Evolutionary conservation across 192 early-diverging fungal species (phyloP), one percentile per base, ranked within the genome.

Genomic region (Thoreauomyces humboldtii): DNA sequence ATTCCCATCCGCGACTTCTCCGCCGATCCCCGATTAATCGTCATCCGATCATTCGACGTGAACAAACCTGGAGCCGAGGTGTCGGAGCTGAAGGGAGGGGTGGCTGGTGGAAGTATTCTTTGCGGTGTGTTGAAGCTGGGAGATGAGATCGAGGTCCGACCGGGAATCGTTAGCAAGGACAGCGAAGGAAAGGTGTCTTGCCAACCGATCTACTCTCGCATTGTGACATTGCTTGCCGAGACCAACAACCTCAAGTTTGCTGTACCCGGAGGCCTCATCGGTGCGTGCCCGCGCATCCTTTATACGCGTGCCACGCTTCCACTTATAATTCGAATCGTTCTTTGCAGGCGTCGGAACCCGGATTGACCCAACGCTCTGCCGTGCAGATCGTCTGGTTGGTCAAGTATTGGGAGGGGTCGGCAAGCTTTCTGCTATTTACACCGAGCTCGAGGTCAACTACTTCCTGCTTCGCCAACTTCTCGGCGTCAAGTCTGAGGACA

Each of bases 251-350:
- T 99, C 22, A 81, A 96, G 80, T 99, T 96, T 80, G 97, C 97
- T 31, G 95, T 99, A 57, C 95, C 97, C n/a, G 97, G 97, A 60
- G 97, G 97, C 59, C 84, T 99, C 44, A 99, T 99, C 71, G 94
- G 92, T 82, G 57, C 46, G 42, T 41, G n/a, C n/a, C n/a, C n/a
- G n/a, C n/a, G n/a, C n/a, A n/a, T n/a, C n/a, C n/a, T n/a, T n/a
- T n/a, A n/a, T n/a, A n/a, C n/a, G n/a, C n/a, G n/a, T n/a, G n/a
- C n/a, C n/a, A n/a, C n/a, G n/a, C n/a, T n/a, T n/a, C n/a, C n/a
- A n/a, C n/a, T n/a, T n/a, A n/a, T n/a, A n/a, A n/a, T n/a, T n/a
- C n/a, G n/a, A n/a, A n/a, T n/a, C n/a, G n/a, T n/a, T n/a, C n/a
- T 5, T 53, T 27, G 15, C 50, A 81, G 85, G 88, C 86, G 95